A percentile compares a stretch with the other conserved stretches of the same genome.
Conservation (phyloP, 495 filamentous ascomycete genomes). For the Penicillium samsonianum region DNA sequence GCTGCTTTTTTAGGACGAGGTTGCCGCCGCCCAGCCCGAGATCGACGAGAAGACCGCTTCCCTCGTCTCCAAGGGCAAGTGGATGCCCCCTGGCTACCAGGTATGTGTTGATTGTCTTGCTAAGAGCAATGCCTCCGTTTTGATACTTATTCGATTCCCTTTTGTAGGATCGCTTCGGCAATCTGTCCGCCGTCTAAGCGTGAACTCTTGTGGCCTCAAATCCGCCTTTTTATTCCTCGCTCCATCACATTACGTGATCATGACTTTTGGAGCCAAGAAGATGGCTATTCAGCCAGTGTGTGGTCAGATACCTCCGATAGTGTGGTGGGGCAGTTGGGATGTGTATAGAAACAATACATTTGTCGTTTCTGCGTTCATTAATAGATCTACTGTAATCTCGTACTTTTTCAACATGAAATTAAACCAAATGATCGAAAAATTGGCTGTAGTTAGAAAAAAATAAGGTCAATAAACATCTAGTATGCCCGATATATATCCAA, state of each 20-base stretch:
- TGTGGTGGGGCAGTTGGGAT: constrained; percentile 37
- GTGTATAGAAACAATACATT: constrained; percentile 52
- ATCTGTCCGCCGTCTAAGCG: constrained; percentile 84
- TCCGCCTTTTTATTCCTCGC: constrained; percentile 40
- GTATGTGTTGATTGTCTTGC: constrained; percentile 50
- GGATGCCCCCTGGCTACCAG: constrained; percentile 98
- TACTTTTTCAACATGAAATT: background rate
- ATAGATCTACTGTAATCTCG: background rate
- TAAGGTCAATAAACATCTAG: background rate
- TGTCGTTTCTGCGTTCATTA: constrained; percentile 36
- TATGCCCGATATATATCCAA: background rate
- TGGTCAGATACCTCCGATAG: constrained; percentile 26
- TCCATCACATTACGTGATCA: constrained; percentile 38
- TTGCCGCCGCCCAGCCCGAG: constrained; percentile 86
- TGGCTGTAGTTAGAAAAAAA: background rate
- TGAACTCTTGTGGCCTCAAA: constrained; percentile 27
- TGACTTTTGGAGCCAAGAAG: constrained; percentile 38
- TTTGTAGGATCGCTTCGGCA: constrained; percentile 93
- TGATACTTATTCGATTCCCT: constrained; percentile 1
- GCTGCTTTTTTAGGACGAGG: constrained; percentile 72
- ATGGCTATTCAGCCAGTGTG: constrained; percentile 29
- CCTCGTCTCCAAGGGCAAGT: constrained; percentile 94
- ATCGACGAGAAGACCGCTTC: constrained; percentile 92
- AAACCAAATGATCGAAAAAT: background rate
- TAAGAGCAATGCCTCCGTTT: no score